Evolutionary conservation across 2,329 filamentous ascomycete species (phyloP), one percentile per base, ranked within the genome.

Genomic region (Orbilia oligospora): DNA sequence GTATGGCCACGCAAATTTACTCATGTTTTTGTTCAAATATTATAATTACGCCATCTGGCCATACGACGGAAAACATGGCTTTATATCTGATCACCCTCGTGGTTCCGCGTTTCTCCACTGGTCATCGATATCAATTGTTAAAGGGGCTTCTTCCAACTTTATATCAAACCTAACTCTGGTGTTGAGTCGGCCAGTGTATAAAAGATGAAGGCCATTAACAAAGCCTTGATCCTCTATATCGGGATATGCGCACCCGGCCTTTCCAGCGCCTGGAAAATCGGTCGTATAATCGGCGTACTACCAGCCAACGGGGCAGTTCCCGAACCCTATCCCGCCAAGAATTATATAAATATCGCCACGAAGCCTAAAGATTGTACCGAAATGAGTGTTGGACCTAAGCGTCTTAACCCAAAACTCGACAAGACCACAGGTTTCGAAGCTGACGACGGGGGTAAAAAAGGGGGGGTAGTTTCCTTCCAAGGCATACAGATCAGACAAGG

Each of bases 401-500:
- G 27, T 1, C 3, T 38, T 30, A 58, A 58, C 30, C 51, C 51
- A 8, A 30, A 30, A 3, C 27, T 30, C 27, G 27, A 30, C 27
- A 6, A 30, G 27, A 30, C 27, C 3, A 30, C 27, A 6, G 6
- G 3, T 30, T 30, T 30, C 27, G 6, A 6, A 3, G 27, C 3
- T 30, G 51, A 30, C 16, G 20, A 53, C 24, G 1, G 1, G 38
- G 14, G 16, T n/a, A 2, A 9, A n/a, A 41, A 2, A 41, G 18
- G 24, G 24, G 20, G 27, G 4, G 2, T 20, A 5, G 3, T 5
- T 56, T 27, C 5, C 14, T 58, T 58, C 14, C 30, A 58, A 5
- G 53, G 30, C 10, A 14, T 58, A 36, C 27, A 58, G 9, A 58
- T 58, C 18, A 2, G 14, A 22, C 53, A 58, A 22, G 53, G 53